phyloP scores from a whole-genome alignment of 305 asterid genomes.

The Caryopteris hybrid region DNA sequence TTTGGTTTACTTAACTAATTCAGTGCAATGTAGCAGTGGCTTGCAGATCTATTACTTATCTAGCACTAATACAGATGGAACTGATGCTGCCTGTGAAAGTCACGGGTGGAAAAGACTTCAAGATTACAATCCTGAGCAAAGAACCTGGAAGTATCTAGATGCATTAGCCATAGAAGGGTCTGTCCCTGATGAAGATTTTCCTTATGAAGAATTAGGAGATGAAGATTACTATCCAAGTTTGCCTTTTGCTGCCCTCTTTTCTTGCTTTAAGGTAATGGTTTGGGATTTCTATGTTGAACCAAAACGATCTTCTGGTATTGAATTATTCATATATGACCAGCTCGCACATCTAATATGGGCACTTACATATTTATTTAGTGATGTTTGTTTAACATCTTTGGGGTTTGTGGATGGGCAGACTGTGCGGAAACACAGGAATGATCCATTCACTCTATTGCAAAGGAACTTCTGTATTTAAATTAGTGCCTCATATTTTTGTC shows the following conservation, averaged over 20 bases:
- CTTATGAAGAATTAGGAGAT: constrained; percentile 69
- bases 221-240: constrained; percentile 86
- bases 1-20: constrained; percentile 19
- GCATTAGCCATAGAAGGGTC: constrained; percentile 43
- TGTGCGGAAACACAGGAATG: neutral
- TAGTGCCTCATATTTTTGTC: neutral
- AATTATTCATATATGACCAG: constrained; percentile 9
- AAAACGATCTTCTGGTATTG: constrained; percentile 3
- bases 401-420: neutral
- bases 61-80: constrained; percentile 61
- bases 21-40: constrained; percentile 55
- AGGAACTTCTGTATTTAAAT: neutral
- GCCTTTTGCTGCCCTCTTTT: constrained; percentile 94
- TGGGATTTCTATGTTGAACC: neutral
- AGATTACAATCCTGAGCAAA: constrained; percentile 59
- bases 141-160: constrained; percentile 72
- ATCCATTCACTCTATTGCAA: neutral
- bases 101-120: constrained; percentile 73
- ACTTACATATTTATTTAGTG: neutral
- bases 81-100: constrained; percentile 63
- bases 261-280: constrained; percentile 75
- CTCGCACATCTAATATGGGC: constrained; percentile 9
- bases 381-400: neutral
- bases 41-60: constrained; percentile 78
- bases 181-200: constrained; percentile 48